Evolutionary conservation across 768 basidiomycete genomes (phyloP).

Genomic region (Suillus subalutaceus): DNA sequence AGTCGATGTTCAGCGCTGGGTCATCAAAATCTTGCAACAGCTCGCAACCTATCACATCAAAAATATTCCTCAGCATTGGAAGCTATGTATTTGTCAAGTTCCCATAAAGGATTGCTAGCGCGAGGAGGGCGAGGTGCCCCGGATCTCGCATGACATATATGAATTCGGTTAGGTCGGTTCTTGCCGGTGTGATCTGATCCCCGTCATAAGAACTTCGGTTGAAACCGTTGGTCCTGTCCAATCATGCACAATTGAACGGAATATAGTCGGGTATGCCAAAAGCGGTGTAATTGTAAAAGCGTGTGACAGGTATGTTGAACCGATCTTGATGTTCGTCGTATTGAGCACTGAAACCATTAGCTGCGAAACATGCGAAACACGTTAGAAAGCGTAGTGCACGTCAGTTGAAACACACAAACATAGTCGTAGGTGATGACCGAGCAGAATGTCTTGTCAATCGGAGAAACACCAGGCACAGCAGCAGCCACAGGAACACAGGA

Average conservation of each 20-base stretch:
- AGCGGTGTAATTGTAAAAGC: conserved; percentile 3
- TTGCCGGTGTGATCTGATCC: neutral
- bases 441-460: neutral
- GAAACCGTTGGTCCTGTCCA: neutral
- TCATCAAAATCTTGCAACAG: neutral
- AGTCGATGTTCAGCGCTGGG: too few species aligned
- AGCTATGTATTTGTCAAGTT: neutral
- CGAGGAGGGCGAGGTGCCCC: neutral
- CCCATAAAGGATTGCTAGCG: neutral
- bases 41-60: neutral
- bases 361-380: neutral
- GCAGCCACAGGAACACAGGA: neutral
- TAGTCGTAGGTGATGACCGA: neutral
- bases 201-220: neutral
- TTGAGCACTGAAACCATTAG: neutral
- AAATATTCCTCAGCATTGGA: neutral
- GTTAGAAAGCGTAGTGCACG: neutral
- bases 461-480: neutral
- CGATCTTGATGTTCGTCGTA: neutral
- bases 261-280: neutral
- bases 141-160: neutral
- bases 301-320: neutral
- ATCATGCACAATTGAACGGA: neutral
- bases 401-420: neutral
- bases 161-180: neutral